Percentiles rank a stretch among this genome's conserved stretches.
phyloP scores from a whole-genome alignment of 2,329 filamentous ascomycete species.

The Clarireedia homoeocarpa region DNA sequence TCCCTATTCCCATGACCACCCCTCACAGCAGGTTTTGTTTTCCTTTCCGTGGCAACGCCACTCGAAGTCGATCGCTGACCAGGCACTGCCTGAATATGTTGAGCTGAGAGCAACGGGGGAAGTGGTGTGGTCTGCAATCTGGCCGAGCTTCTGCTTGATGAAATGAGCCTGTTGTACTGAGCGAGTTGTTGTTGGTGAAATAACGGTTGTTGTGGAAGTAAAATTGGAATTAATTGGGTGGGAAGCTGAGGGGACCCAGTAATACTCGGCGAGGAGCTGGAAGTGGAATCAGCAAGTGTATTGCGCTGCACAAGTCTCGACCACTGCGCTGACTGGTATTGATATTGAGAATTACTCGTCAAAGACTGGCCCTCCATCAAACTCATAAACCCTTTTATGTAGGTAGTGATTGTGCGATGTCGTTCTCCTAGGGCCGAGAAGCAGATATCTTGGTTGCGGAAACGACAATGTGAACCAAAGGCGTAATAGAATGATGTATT shows the following conservation, averaged over 20 bases:
- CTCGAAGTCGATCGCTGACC: slow-evolving; percentile 46
- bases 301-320: slow-evolving; percentile 30
- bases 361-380: slow-evolving; percentile 31
- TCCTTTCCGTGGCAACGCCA: slow-evolving; percentile 27
- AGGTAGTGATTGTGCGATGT: slow-evolving; percentile 10
- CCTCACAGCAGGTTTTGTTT: slow-evolving; percentile 41
- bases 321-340: slow-evolving; percentile 31
- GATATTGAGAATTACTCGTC: slow-evolving; percentile 29
- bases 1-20: slow-evolving; percentile 52
- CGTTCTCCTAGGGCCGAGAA: not conserved
- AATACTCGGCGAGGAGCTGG: slow-evolving; percentile 21
- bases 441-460: not conserved
- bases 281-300: slow-evolving; percentile 23
- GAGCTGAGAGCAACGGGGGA: slow-evolving; percentile 46
- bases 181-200: slow-evolving; percentile 55
- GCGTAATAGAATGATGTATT: not conserved
- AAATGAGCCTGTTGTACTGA: slow-evolving; percentile 59
- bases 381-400: slow-evolving; percentile 20
- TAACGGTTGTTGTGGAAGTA: slow-evolving; percentile 50
- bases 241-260: slow-evolving; percentile 28
- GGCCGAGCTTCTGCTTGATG: slow-evolving; percentile 37
- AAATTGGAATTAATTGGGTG: slow-evolving; percentile 46
- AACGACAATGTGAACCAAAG: not conserved
- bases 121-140: slow-evolving; percentile 49
- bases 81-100: slow-evolving; percentile 47